Base-by-base conservation (phyloP, 306 rosid genomes). In the Cyclanthera cordifolia region DNA sequence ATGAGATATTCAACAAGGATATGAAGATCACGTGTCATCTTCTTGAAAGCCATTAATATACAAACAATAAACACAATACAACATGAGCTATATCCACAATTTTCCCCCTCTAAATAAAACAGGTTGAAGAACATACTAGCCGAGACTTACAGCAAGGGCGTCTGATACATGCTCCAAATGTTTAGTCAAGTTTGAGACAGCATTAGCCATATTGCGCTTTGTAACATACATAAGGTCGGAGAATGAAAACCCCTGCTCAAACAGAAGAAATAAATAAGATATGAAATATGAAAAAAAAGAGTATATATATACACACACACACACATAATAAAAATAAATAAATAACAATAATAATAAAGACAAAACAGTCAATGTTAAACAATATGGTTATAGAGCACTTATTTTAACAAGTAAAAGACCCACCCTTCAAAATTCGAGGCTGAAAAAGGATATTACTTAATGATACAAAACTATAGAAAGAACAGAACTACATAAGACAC, bases 181-280 rank as follows among this genome's bases (percentile, higher is more conserved):
- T 61, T 88, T 90, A 20, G 89, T 83, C 82, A 94, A 82, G 77
- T 86, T 91, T 58, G 85, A 67, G 70, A 94, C 97, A 79, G 97
- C 99, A 71, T 34, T 83, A 45, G 88, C 88, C 99, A 94, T 90
- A 67, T 72, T 85, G 39, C 81, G 89, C 78, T 88, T 94, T 57
- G 99, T 90, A 67, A 94, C 99, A 37, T 90, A 94, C 99, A 94
- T 90, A 64, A 94, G 85, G 83, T 88, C 95, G 1, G 97, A 86
- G 79, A 94, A 86, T 54, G 89, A 82, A 78, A 90, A 41, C 25
- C 99, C 99, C 99, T 94, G 73, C 53, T 28, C 72, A 79, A 74
- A 71, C 53, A 61, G 61, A 39, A 73, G 74, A 48, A 70, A 61
- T 23, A 61, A 58, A 37, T 0, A 64, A 28, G 66, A 34, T 53